Base-by-base conservation (phyloP, 2,329 filamentous ascomycete genomes). In the Xylaria sp. region DNA sequence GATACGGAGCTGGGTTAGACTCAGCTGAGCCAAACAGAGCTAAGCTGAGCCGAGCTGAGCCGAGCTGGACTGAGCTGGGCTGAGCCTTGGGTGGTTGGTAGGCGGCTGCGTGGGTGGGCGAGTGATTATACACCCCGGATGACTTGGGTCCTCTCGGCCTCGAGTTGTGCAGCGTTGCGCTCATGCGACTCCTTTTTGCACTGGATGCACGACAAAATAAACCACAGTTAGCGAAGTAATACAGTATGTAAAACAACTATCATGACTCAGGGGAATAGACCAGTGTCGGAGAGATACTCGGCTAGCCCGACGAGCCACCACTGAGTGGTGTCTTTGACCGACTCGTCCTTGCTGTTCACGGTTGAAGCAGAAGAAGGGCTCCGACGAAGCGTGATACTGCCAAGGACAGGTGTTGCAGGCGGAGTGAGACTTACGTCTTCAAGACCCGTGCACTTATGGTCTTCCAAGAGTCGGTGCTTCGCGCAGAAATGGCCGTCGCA, bases 131-230 rank as follows among this genome's bases (percentile, higher is more conserved):
- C 91, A 71, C 94, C 94, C 83, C 92, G 94, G 83, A 98, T 96
- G 76, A 97, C 94, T 72, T 95, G 92, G 55, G 96, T 99, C 78
- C 95, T 88, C 86, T 99, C 95, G 66, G 91, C 89, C 82, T 98
- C 93, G 79, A 99, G 86, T 84, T 97, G 94, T 73, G 94, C 92
- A 68, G 93, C 93, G 81, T 99, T 99, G 74, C 94, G 90, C 81
- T 97, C 93, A 82, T 97, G 93, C 57, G 93, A 95, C 81, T 97
- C 94, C 85, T 97, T 96, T 87, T 98, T 97, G 87, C 95, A 98
- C 89, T 91, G 78, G 35, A 67, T 60, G 62, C 66, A 23, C 57
- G 61, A 74, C n/a, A 69, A 65, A 60, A 44, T 77, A 79, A 83
- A 78, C 82, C 81, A 77, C 74, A 78, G 71, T 63, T 76, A 73